Base-by-base conservation (phyloP, 2,329 filamentous ascomycete species). In the Aulographum hederae region DNA sequence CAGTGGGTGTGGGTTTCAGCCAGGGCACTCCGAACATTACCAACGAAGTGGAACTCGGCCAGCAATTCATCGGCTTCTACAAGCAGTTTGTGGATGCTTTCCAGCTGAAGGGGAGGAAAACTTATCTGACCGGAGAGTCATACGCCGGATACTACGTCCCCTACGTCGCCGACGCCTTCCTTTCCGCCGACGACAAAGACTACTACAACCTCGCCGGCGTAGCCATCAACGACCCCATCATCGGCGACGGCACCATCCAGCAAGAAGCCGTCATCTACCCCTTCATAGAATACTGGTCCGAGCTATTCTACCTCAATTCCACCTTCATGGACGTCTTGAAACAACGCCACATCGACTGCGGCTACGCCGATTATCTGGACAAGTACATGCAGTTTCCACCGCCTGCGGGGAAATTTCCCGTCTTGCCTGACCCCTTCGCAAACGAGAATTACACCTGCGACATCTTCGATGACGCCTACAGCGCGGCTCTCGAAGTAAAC, bases 11-110 rank as follows among this genome's bases (percentile, higher is more conserved):
- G 26, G 60, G 55, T 4, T 62, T 54, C 39, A 45, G 48, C 1
- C 50, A 56, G 38, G 56, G 56, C 18, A 49, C 46, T 3, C 53
- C 58, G 1, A 55, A 58, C 37, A 60, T 61, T 44, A 60, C 51
- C 13, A 50, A 57, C 36, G 60, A 66, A 39, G 53, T 58, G 8
- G 54, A 63, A 26, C 51, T 62, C 20, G 58, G 47, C 6, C 38
- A 47, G 25, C 50, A 66, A 18, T 65, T 66, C 37, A 49, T 56
- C 3, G 57, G 59, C 3, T 67, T 64, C 43, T 64, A 53, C 52
- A 61, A 63, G 48, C 65, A 66, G 38, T 71, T 70, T 40, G 47
- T 67, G 26, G 54, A 65, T 20, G 57, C 58, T 4, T 72, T 72
- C 41, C 55, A 57, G n/a, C 44, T 67, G 34, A 52, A 64, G 16